These are phyloP conservation scores for Exophiala sideris DNA, from an alignment of 2,329 filamentous ascomycete species.

Conservation along the genomic window DNA sequence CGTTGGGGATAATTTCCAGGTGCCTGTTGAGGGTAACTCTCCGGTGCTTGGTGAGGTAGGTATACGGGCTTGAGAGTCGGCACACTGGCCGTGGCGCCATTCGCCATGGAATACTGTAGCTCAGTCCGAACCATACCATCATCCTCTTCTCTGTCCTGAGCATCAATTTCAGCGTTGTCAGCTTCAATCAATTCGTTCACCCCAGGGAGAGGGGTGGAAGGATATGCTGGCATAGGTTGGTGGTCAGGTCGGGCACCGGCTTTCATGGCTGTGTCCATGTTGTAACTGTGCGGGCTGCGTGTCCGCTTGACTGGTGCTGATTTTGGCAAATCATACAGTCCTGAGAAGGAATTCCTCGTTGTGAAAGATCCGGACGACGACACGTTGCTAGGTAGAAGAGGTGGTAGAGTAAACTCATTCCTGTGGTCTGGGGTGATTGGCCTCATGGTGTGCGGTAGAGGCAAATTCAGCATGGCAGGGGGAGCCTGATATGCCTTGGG, in stretches of 20 bases:
- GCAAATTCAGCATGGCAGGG: background rate
- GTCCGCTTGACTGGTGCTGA: slow-evolving; percentile 14
- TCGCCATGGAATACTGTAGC: slow-evolving; percentile 3
- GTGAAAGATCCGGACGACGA: background rate
- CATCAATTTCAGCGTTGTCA: slow-evolving; percentile 4
- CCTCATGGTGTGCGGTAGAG: background rate
- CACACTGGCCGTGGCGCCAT: slow-evolving; percentile 1
- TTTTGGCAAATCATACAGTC: slow-evolving; percentile 11
- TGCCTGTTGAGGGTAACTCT: too few species aligned
- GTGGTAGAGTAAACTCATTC: slow-evolving; percentile 6
- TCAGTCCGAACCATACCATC: background rate
- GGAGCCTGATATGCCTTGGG: slow-evolving; percentile 1
- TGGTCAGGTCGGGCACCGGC: slow-evolving; percentile 18
- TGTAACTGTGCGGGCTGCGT: slow-evolving; percentile 9
- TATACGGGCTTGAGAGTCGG: too few species aligned
- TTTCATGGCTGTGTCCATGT: slow-evolving; percentile 11
- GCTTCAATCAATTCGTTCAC: slow-evolving; percentile 16
- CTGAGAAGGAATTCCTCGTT: background rate
- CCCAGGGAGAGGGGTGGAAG: background rate
- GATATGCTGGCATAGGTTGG: background rate
- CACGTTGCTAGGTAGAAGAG: background rate
- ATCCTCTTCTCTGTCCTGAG: slow-evolving; percentile 4
- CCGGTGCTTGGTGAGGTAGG: too few species aligned
- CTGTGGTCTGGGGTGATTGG: slow-evolving; percentile 4
- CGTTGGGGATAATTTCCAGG: too few species aligned